phyloP scores from a whole-genome alignment of 2,329 filamentous ascomycete species.

The Paraphoma chrysanthemicola region DNA sequence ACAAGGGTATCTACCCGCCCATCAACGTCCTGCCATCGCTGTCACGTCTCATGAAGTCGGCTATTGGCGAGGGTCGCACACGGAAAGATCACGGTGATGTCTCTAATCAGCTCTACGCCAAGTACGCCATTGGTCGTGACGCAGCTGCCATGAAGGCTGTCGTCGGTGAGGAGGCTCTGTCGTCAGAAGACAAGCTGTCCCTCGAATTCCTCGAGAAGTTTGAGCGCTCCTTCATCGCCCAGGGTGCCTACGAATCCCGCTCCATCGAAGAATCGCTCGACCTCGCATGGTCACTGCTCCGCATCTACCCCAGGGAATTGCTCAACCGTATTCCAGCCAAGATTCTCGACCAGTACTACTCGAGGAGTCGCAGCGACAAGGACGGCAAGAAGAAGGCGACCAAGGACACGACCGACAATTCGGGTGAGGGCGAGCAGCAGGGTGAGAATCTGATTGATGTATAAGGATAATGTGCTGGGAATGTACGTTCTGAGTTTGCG shows the following conservation, averaged over 20 bases:
- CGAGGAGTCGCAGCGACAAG: conserved; percentile 48
- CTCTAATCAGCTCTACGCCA: conserved; percentile 99
- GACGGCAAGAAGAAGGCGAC: conserved; percentile 48
- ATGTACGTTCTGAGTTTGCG: conserved; percentile 6
- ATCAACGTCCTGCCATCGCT: conserved; percentile 98
- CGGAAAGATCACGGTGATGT: conserved; percentile 97
- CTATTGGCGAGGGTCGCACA: conserved; percentile 96
- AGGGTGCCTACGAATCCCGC: conserved; percentile 90
- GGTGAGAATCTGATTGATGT: conserved; percentile 50
- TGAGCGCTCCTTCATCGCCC: conserved; percentile 90
- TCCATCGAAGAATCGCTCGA: conserved; percentile 94
- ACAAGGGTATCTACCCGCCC: conserved; percentile 97
- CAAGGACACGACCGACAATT: conserved; percentile 54
- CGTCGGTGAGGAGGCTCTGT: conserved; percentile 96
- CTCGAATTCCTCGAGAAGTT: conserved; percentile 99
- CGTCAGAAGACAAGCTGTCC: conserved; percentile 94
- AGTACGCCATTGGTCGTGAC: conserved; percentile 98
- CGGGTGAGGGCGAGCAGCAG: conserved; percentile 40
- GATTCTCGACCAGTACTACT: conserved; percentile 60
- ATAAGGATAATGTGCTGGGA: conserved; percentile 18
- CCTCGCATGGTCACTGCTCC: conserved; percentile 92
- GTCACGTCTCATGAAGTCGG: conserved; percentile 99
- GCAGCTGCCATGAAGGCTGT: conserved; percentile 99
- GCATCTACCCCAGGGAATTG: conserved; percentile 97
- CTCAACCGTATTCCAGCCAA: conserved; percentile 79